Evolutionary conservation across 257 asterid genomes (phyloP).

Genomic region (Primulina huaijiensis): DNA sequence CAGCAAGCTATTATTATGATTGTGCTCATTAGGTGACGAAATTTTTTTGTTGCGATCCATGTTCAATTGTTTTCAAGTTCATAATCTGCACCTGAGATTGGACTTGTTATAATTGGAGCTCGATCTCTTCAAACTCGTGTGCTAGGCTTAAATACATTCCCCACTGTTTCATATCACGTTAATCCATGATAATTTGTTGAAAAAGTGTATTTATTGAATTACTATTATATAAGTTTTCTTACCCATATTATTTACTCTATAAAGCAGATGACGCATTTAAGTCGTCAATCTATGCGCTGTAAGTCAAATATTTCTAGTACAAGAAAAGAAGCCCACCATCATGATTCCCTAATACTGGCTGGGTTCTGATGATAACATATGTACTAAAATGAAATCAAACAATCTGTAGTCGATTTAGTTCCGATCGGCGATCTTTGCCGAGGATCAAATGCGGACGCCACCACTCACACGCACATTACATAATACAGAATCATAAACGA

Average conservation of each 20-base stretch:
- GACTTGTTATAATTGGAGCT: not conserved
- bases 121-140: not conserved
- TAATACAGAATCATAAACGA: not conserved
- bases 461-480: no score
- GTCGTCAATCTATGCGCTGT: no score
- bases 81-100: not conserved
- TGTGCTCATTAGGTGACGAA: not conserved
- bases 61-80: not conserved
- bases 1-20: not conserved
- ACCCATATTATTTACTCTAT: not conserved
- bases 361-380: not conserved
- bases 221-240: no score
- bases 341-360: not conserved
- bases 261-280: no score
- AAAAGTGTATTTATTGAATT: no score
- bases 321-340: no score
- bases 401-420: not conserved
- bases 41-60: no score
- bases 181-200: no score
- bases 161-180: no score
- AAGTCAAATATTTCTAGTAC: no score
- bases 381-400: not conserved
- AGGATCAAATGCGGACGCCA: not conserved
- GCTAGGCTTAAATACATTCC: not conserved
- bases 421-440: not conserved